A percentile compares a stretch with the other conserved stretches of the same genome.
These are phyloP conservation scores for Dictyostelium purpureum DNA, from an alignment of 78 protist species.

Conservation along the genomic window DNA sequence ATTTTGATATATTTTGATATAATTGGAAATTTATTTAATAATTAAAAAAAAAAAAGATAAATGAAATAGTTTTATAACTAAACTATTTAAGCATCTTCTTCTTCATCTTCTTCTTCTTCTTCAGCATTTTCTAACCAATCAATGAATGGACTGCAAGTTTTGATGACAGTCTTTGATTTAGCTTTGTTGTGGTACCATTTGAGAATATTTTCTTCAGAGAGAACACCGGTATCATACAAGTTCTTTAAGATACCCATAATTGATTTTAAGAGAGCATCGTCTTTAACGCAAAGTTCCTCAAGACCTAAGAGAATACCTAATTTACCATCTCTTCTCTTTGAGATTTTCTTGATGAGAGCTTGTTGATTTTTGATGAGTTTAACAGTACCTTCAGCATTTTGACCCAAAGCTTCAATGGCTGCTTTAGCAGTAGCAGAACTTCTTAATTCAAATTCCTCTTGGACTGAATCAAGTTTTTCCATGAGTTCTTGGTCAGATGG, in stretches of 20 bases:
- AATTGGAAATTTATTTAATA: too few relatives aligned
- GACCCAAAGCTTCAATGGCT: constrained; percentile 60
- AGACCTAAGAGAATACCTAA: constrained; percentile 46
- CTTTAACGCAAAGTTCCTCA: constrained; percentile 26
- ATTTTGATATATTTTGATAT: too few relatives aligned
- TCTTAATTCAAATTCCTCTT: constrained; percentile 30
- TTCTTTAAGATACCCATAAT: constrained; percentile 38
- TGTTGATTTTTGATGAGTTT: constrained; percentile 12
- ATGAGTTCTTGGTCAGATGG: constrained; percentile 36
- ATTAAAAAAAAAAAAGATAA: too few relatives aligned
- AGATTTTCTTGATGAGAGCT: constrained; percentile 9
- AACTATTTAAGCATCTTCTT: constrained; percentile 8
- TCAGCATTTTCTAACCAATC: constrained; percentile 80
- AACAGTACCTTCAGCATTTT: neutral
- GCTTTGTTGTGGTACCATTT: constrained; percentile 54
- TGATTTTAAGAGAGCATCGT: constrained; percentile 31
- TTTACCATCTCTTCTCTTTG: constrained; percentile 59
- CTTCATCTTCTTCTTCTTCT: constrained; percentile 63
- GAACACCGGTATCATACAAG: constrained; percentile 52
- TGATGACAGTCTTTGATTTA: constrained; percentile 39
- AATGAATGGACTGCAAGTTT: constrained; percentile 36
- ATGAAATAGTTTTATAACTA: neutral
- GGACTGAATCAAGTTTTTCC: constrained; percentile 15
- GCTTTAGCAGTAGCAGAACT: constrained; percentile 35
- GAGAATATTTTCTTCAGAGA: constrained; percentile 67